Evolutionary conservation across 2,329 filamentous ascomycete species (phyloP), one percentile per base, ranked within the genome.

Genomic region (Penicillium capsulatum): DNA sequence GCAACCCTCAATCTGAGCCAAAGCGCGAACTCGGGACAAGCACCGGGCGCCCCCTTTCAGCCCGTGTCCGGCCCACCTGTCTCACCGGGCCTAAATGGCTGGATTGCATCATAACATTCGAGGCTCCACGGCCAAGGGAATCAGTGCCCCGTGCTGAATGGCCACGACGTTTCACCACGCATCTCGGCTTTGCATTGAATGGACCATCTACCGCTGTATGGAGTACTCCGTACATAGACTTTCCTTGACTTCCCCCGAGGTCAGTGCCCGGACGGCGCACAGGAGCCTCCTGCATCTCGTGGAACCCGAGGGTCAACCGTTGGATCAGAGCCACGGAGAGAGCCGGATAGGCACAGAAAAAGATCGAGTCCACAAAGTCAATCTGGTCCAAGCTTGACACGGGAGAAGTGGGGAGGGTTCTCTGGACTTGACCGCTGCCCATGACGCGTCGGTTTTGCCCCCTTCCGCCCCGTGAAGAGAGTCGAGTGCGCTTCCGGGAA

Each of bases 21-120:
- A n/a, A 22, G 5, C 19, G 9, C 9, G 19, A 22, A 22, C 19
- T 22, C 9, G 19, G 19, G 9, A 22, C 19, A 22, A 22, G 26
- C 22, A 17, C 31, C 16, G 19, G 19, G 19, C 19, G 5, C 5
- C 19, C 34, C 38, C 15, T 36, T 17, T 40, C 38, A 50, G 44
- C 45, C 49, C 49, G 45, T 51, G 51, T 51, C 34, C 48, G 45
- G 45, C 38, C 51, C 51, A 47, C 49, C 48, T 38, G 17, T 29
- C 5, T 32, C 32, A 32, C 26, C 8, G 35, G 31, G 31, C 20
- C 14, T 15, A 20, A 28, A 27, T 27, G 14, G 32, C 35, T 16
- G 32, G 28, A 31, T 40, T 35, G 32, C 32, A 35, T 34, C 32
- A 22, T 22, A 5, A 5, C 19, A n/a, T 22, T 22, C 19, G 19